A percentile compares a stretch with the other conserved stretches of the same genome.
phyloP scores from a whole-genome alignment of 2,329 filamentous ascomycete species.

The Phyllosticta ampelicida region DNA sequence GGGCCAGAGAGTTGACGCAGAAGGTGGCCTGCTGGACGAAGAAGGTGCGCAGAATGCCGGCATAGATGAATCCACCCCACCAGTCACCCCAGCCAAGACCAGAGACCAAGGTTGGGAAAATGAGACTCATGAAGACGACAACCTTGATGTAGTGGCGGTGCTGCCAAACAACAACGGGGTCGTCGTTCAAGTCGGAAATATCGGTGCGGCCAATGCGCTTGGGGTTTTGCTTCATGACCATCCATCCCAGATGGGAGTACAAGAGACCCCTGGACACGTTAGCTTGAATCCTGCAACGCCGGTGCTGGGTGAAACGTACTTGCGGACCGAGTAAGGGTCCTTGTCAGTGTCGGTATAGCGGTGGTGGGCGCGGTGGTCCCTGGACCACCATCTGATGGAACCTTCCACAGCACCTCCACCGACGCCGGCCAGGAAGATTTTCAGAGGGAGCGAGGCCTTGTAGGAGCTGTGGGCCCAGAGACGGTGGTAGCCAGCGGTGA shows the following conservation, averaged over 20 bases:
- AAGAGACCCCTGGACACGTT: constrained; percentile 25
- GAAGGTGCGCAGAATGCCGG: constrained; percentile 42
- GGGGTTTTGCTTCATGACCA: constrained; percentile 46
- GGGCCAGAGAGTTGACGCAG: constrained; percentile 44
- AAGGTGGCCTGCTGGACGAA: constrained; percentile 44
- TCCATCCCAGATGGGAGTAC: constrained; percentile 43
- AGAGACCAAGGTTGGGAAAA: constrained; percentile 39
- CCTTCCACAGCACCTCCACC: constrained; percentile 40
- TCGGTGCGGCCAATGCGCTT: constrained; percentile 42
- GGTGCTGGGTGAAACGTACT: constrained; percentile 15
- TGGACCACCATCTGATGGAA: constrained; percentile 41
- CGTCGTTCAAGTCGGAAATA: constrained; percentile 42
- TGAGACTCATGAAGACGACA: constrained; percentile 37
- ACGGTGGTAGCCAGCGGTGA: constrained; percentile 52
- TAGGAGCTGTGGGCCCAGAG: constrained; percentile 54
- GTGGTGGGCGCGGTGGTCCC: constrained; percentile 41
- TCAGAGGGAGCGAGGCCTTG: constrained; percentile 33
- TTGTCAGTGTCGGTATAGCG: constrained; percentile 44
- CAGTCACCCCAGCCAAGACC: constrained; percentile 41
- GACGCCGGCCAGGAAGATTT: constrained; percentile 38
- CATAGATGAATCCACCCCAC: constrained; percentile 41
- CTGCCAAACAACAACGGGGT: constrained; percentile 40
- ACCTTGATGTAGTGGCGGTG: constrained; percentile 40
- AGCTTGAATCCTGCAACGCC: not conserved
- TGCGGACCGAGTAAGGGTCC: constrained; percentile 43